A percentile compares a stretch with the other conserved stretches of the same genome.
Evolutionary conservation across 306 rosid genomes (phyloP).

Genomic region (Geum urbanum): DNA sequence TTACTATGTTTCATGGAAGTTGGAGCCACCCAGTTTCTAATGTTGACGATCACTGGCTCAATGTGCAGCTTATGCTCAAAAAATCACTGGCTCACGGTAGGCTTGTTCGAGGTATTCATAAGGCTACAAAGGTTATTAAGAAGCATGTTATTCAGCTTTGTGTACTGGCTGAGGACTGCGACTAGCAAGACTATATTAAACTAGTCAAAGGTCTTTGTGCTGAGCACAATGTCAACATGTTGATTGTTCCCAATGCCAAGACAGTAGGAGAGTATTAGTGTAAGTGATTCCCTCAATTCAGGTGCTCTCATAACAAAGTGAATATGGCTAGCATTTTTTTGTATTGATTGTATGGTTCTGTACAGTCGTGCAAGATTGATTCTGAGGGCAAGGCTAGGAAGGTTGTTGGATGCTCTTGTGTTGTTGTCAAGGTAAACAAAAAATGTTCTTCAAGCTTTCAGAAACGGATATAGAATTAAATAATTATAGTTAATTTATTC

Average conservation of each 20-base stretch:
- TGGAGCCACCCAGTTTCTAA: no score
- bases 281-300: slow-evolving; percentile 34
- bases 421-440: slow-evolving; percentile 64
- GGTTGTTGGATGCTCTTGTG: slow-evolving; percentile 59
- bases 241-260: slow-evolving; percentile 76
- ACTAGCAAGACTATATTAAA: slow-evolving; percentile 77
- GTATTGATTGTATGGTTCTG: neutral
- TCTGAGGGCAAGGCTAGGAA: slow-evolving; percentile 82
- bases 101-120: slow-evolving; percentile 75
- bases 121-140: slow-evolving; percentile 73
- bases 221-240: slow-evolving; percentile 67
- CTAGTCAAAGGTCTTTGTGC: slow-evolving; percentile 81
- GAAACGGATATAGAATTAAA: no score
- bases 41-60: no score
- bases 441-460: neutral
- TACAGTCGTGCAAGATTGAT: slow-evolving; percentile 77
- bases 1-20: no score
- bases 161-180: slow-evolving; percentile 82
- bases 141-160: slow-evolving; percentile 77
- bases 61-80: slow-evolving; percentile 68
- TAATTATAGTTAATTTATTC: neutral
- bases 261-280: slow-evolving; percentile 95
- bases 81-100: slow-evolving; percentile 83
- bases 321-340: neutral
- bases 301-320: neutral